Evolutionary conservation across 768 basidiomycete genomes (phyloP), one percentile per base, ranked within the genome.

Genomic region (Xerocomus spinulosus): DNA sequence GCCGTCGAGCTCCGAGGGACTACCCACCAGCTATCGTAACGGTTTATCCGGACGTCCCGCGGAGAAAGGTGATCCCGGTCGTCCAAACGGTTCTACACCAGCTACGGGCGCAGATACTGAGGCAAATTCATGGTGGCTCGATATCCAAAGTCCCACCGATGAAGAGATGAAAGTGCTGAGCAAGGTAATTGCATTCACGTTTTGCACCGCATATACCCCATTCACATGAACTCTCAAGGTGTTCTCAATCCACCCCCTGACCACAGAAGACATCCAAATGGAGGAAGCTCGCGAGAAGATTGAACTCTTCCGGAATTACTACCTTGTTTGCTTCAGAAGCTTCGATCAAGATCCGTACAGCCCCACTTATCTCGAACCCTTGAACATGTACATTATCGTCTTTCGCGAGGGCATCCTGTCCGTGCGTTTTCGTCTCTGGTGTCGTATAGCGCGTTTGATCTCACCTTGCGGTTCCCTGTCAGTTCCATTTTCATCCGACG

Each of bases 241-340:
- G 9, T 99, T 98, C 68, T 80, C 79, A 17, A 96, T 99, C 60
- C 96, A 99, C 71, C 96, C 96, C 4, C 77, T 99, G 55, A 99
- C 96, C 5, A 95, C 95, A 17, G 96, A 99, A 74, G 96, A 99
- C 74, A 98, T 99, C 63, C 85, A 90, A 61, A 96, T 98, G 87
- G 96, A 99, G 69, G 96, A 99, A 73, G 89, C 94, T 33, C 92
- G 96, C 61, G 96, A 99, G 73, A 99, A 99, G 76, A 99, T 99
- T 58, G 96, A 99, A 67, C 81, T 99, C 17, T 99, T 98, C 79
- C 80, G 94, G 46, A 95, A 95, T 65, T 99, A 99, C 67, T 98
- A 97, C 66, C 82, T 99, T 44, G 96, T 98, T 52, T 98, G 95
- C 76, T 99, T 99, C 76, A 86, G 96, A 53, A 89, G 92, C 54